Conservation (phyloP, 306 rosid genomes). For the Pueraria montana region DNA sequence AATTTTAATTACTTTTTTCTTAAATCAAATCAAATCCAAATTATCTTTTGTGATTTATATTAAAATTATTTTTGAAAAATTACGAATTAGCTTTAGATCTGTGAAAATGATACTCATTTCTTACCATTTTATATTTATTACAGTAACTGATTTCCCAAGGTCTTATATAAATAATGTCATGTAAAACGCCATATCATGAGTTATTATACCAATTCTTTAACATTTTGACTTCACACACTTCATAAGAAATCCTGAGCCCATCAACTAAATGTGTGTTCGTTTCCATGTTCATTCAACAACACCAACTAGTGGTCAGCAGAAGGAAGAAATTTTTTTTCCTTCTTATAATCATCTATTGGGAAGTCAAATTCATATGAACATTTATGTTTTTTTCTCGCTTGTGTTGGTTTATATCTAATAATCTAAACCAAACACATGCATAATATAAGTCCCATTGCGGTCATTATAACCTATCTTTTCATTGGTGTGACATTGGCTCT, state of each 20-base stretch:
- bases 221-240: neutral
- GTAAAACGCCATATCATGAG: neutral
- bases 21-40: no score
- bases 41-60: no score
- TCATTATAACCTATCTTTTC: constrained; percentile 17
- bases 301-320: neutral
- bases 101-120: no score
- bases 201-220: neutral
- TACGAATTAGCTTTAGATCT: no score
- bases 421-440: constrained; percentile 8
- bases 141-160: no score
- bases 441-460: neutral
- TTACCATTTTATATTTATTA: no score
- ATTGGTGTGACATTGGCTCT: constrained; percentile 3
- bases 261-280: neutral
- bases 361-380: neutral
- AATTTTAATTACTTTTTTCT: no score
- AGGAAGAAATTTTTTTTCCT: neutral
- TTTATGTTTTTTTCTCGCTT: neutral
- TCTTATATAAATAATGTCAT: no score
- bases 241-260: neutral
- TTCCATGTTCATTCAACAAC: neutral
- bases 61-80: no score
- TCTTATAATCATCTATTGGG: neutral
- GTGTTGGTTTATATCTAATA: neutral